phyloP scores from a whole-genome alignment of 2,329 filamentous ascomycete genomes.

The Penicillium corylophilum region DNA sequence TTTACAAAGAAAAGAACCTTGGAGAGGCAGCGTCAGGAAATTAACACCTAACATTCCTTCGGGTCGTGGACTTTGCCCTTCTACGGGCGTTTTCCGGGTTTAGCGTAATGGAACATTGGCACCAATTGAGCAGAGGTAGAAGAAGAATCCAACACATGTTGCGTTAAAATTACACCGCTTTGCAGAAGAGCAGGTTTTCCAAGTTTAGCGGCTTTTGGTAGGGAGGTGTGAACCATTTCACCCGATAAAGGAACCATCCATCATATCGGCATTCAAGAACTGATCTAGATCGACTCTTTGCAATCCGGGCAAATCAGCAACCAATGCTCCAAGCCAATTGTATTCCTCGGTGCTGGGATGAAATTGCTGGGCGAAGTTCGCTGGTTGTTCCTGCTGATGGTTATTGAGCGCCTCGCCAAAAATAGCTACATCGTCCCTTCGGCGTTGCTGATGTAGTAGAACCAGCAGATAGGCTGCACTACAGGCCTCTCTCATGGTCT shows the following conservation, averaged over 20 bases:
- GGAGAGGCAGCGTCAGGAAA: too few relatives aligned
- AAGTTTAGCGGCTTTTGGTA: neutral
- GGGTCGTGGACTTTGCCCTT: too few relatives aligned
- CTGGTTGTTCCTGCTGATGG: conserved; percentile 15
- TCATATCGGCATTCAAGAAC: conserved; percentile 35
- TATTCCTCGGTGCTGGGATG: conserved; percentile 31
- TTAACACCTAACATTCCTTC: too few relatives aligned
- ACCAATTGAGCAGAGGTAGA: too few relatives aligned
- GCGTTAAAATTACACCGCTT: neutral
- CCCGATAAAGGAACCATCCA: conserved; percentile 10
- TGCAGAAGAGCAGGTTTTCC: too few relatives aligned
- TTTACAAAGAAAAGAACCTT: too few relatives aligned
- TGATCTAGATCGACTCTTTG: conserved; percentile 44
- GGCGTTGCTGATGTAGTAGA: conserved; percentile 49
- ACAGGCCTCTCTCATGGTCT: conserved; percentile 51
- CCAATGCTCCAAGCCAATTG: conserved; percentile 42
- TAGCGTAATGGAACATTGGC: too few relatives aligned
- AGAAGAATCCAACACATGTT: too few relatives aligned
- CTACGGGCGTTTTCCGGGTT: too few relatives aligned
- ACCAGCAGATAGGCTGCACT: conserved; percentile 54
- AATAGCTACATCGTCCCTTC: conserved; percentile 38
- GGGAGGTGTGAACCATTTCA: neutral
- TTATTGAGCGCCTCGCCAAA: conserved; percentile 32
- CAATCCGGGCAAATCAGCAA: conserved; percentile 43
- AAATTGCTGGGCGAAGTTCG: conserved; percentile 9